Conservation (phyloP, 352 stramenopile species). For the Pythium rishiriense region DNA sequence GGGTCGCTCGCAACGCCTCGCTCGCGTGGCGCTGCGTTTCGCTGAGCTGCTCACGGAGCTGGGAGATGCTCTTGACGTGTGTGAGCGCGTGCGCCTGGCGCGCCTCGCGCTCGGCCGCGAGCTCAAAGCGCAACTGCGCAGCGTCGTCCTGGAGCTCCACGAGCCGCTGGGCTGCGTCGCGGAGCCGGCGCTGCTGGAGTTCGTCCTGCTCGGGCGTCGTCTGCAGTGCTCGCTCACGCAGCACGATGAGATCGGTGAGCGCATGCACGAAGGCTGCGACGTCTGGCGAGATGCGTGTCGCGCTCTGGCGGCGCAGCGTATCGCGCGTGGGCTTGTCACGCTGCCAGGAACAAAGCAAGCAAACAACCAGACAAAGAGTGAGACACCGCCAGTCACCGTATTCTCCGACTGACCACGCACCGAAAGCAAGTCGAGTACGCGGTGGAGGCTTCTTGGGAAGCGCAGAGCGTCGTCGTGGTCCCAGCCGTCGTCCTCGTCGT, state of each 20-base stretch:
- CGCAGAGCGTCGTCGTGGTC: constrained; percentile 4
- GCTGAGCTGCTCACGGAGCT: constrained; percentile 47
- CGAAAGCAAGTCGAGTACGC: constrained; percentile 28
- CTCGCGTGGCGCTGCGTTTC: constrained; percentile 40
- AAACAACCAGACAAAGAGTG: too few species aligned
- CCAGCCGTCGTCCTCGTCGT: constrained; percentile 16
- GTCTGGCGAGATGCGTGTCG: constrained; percentile 39
- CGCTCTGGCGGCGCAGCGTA: constrained; percentile 39
- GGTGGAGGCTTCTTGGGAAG: constrained; percentile 19
- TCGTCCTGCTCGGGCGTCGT: constrained; percentile 67
- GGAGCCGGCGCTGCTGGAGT: constrained; percentile 26
- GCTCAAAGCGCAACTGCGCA: constrained; percentile 62
- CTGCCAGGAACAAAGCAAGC: constrained; percentile 14
- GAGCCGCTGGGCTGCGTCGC: constrained; percentile 55
- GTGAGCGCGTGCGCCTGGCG: constrained; percentile 32
- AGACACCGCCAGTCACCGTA: too few species aligned
- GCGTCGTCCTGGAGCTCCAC: constrained; percentile 64
- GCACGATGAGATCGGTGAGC: constrained; percentile 45
- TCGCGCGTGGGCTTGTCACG: constrained; percentile 43
- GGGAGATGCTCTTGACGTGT: constrained; percentile 34
- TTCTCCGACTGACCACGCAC: too few species aligned
- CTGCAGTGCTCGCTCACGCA: constrained; percentile 38
- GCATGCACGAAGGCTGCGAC: constrained; percentile 37
- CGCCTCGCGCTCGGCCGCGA: constrained; percentile 39
- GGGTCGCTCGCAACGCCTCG: constrained; percentile 37